Evolutionary conservation across 2,329 filamentous ascomycete genomes (phyloP).

Genomic region (Pyrenophora seminiperda): DNA sequence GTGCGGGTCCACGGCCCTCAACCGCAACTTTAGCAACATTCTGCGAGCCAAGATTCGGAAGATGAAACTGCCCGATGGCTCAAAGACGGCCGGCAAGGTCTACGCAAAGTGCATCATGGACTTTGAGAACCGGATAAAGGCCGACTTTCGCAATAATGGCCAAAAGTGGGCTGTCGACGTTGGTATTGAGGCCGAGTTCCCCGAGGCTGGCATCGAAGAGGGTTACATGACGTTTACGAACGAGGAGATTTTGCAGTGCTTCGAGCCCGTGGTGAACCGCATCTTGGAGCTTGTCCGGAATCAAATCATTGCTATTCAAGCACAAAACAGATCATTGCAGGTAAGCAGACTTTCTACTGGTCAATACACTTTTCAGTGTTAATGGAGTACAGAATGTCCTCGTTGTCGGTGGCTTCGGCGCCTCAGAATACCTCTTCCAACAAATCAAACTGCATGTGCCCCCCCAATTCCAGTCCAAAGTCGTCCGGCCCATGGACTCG

Average conservation of each 20-base stretch:
- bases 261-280: constrained; percentile 96
- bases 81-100: constrained; percentile 95
- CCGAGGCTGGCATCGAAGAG: constrained; percentile 96
- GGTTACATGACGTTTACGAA: constrained; percentile 99
- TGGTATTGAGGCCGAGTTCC: constrained; percentile 97
- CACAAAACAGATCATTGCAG: constrained; percentile 90
- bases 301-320: constrained; percentile 98
- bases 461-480: constrained; percentile 97
- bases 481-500: constrained; percentile 97
- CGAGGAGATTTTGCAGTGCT: constrained; percentile 98
- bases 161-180: constrained; percentile 99
- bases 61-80: constrained; percentile 98
- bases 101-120: constrained; percentile 99
- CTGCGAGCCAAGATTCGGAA: constrained; percentile 96
- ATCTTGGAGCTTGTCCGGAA: constrained; percentile 96
- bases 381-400: constrained; percentile 72
- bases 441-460: constrained; percentile 99
- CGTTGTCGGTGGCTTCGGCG: constrained; percentile 96
- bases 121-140: constrained; percentile 99
- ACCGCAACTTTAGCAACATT: constrained; percentile 98
- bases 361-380: constrained; percentile 20
- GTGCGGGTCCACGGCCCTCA: constrained; percentile 96
- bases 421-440: constrained; percentile 98
- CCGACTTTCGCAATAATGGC: constrained; percentile 98
- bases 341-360: constrained; percentile 49